Evolutionary conservation across 306 rosid genomes (phyloP).

Genomic region (Quercus robur): DNA sequence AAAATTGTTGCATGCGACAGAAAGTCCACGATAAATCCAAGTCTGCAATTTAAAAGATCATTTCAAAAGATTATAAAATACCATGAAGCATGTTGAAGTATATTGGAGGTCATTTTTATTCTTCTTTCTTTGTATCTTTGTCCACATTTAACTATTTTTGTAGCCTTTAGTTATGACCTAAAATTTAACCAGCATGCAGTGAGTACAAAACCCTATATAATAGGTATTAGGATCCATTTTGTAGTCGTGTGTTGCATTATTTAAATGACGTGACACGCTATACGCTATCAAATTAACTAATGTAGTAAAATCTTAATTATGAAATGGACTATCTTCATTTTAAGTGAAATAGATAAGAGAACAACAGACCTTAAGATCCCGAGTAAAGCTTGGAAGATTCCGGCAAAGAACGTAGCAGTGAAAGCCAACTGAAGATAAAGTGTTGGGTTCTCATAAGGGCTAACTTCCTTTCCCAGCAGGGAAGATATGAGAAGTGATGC

Average conservation of each 20-base stretch:
- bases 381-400: conserved; percentile 71
- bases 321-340: too few relatives aligned
- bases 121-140: not conserved
- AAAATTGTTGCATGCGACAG: conserved; percentile 90
- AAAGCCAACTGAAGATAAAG: conserved; percentile 87
- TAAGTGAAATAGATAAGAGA: not conserved
- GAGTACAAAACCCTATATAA: not conserved
- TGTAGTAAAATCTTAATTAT: too few relatives aligned
- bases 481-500: conserved; percentile 48
- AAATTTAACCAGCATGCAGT: not conserved
- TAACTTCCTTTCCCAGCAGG: conserved; percentile 45
- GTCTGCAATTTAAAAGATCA: conserved; percentile 31
- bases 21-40: conserved; percentile 92
- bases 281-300: too few relatives aligned
- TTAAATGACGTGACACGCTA: too few relatives aligned
- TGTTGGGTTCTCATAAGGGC: conserved; percentile 44
- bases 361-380: conserved; percentile 65
- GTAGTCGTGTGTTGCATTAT: too few relatives aligned
- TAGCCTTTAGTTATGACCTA: not conserved
- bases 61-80: not conserved
- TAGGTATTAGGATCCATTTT: too few relatives aligned
- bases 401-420: conserved; percentile 86
- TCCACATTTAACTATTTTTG: not conserved
- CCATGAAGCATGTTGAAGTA: too few relatives aligned
- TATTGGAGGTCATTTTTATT: too few relatives aligned